Evolutionary conservation across 2,329 filamentous ascomycete species (phyloP), one percentile per base, ranked within the genome.

Genomic region (Colletotrichum chrysophilum): DNA sequence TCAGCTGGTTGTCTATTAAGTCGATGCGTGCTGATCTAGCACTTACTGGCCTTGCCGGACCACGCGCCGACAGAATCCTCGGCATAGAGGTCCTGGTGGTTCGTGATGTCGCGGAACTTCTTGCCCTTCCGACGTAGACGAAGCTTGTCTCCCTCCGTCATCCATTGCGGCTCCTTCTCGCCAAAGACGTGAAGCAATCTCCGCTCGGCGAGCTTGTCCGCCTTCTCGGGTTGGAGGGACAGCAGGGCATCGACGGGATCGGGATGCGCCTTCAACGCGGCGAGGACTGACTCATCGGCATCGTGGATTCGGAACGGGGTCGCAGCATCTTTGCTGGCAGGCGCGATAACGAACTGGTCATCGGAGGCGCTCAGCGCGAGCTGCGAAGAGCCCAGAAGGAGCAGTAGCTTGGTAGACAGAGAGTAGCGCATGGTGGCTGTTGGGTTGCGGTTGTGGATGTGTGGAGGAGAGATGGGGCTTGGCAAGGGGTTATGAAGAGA

Each of bases 71-170:
- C 77, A 12, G 81, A 71, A n/a, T 80, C 71, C n/a, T 80, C 73
- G 8, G 78, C 68, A 68, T 84, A 83, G 60, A 91, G 87, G 38
- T 92, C 89, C 43, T 89, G 86, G 66, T 90, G 89, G 74, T 93
- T 88, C 14, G 93, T 95, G 78, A 95, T 91, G 83, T 95, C 93
- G 86, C 94, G 93, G 86, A 95, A 95, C 81, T 92, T 93, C 79
- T 90, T 88, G 75, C 92, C 91, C 82, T 92, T 90, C 79, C 91
- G 86, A 79, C 92, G 90, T 62, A 95, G 85, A 76, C 88, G 89
- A 90, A 93, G 93, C 85, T 95, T 95, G 83, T 95, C 91, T 52
- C 94, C 90, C 79, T 95, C 93, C 0, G 92, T 94, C 61, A 95
- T 91, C 92, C 93, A 95, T 83, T 87, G 85, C 14, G 92, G 81